Evolutionary conservation across 2,329 filamentous ascomycete genomes (phyloP).

Genomic region (Shiraia sp.): DNA sequence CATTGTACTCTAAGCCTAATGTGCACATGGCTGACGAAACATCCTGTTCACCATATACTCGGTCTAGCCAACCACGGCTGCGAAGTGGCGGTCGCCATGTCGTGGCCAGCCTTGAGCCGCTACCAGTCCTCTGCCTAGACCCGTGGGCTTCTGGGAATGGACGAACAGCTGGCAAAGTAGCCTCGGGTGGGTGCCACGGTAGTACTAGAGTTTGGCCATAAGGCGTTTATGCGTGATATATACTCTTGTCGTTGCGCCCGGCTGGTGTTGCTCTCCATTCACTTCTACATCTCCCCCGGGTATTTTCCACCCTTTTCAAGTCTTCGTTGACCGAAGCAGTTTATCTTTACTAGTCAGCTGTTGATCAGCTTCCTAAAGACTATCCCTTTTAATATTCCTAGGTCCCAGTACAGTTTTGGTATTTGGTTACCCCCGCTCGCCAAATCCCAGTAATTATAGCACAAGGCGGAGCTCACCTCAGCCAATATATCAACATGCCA

Average conservation of each 20-base stretch:
- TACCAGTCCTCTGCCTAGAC: constrained; percentile 30
- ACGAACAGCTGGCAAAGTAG: constrained; percentile 35
- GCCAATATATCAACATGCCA: constrained; percentile 50
- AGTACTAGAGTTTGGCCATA: constrained; percentile 25
- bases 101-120: constrained; percentile 43
- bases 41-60: constrained; percentile 18
- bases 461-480: constrained; percentile 43
- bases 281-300: constrained; percentile 38
- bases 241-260: constrained; percentile 33
- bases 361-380: constrained; percentile 48
- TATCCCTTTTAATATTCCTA: constrained; percentile 42
- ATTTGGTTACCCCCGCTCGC: constrained; percentile 23
- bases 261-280: constrained; percentile 38
- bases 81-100: constrained; percentile 27
- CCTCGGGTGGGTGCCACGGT: constrained; percentile 31
- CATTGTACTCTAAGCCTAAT: constrained; percentile 28
- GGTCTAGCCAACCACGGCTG: constrained; percentile 32
- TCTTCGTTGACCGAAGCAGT: constrained; percentile 53
- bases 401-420: constrained; percentile 22
- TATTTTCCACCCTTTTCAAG: constrained; percentile 24
- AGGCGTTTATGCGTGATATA: constrained; percentile 43
- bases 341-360: constrained; percentile 45
- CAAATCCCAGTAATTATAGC: constrained; percentile 39
- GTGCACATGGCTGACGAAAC: constrained; percentile 19
- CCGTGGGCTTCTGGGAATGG: constrained; percentile 30